Percentiles rank a stretch among this genome's conserved stretches.
Conservation (phyloP, 2,329 filamentous ascomycete genomes). For the Ceratocystis lukuohia region DNA sequence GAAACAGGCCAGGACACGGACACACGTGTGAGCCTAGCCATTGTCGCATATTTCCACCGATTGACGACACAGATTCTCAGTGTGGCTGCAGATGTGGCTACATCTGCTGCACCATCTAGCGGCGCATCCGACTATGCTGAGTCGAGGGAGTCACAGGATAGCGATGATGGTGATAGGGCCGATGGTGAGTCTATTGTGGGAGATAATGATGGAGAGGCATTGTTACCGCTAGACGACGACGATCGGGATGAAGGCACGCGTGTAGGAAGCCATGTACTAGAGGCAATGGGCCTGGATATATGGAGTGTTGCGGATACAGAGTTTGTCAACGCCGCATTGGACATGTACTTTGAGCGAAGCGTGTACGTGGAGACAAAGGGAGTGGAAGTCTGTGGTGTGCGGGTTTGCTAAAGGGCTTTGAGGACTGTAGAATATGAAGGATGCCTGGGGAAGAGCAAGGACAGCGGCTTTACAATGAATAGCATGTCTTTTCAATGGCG, state of each 20-base stretch:
- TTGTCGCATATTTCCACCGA: constrained; percentile 72
- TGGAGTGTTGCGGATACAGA: constrained; percentile 60
- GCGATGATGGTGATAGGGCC: constrained; percentile 22
- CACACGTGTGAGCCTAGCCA: constrained; percentile 49
- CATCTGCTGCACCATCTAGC: constrained; percentile 32
- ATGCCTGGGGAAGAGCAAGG: neutral
- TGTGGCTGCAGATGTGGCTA: constrained; percentile 46
- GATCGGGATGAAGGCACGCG: constrained; percentile 27
- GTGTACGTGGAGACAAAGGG: constrained; percentile 53
- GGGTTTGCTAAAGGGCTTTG: constrained; percentile 43
- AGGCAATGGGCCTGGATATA: constrained; percentile 60
- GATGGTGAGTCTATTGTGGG: constrained; percentile 17
- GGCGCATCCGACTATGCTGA: constrained; percentile 25
- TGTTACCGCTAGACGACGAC: constrained; percentile 25
- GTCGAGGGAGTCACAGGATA: constrained; percentile 24
- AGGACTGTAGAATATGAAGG: neutral
- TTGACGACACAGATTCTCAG: constrained; percentile 54
- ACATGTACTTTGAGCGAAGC: constrained; percentile 51
- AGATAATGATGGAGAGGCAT: constrained; percentile 27
- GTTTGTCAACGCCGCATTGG: constrained; percentile 51
- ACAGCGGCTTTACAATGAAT: neutral
- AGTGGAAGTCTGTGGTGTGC: constrained; percentile 61
- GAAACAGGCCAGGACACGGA: constrained; percentile 27
- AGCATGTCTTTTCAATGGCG: too few relatives aligned
- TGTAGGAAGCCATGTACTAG: constrained; percentile 51